Base-by-base conservation (phyloP, 176 grass and related monocot species). In the Eragrostis nindensis region DNA sequence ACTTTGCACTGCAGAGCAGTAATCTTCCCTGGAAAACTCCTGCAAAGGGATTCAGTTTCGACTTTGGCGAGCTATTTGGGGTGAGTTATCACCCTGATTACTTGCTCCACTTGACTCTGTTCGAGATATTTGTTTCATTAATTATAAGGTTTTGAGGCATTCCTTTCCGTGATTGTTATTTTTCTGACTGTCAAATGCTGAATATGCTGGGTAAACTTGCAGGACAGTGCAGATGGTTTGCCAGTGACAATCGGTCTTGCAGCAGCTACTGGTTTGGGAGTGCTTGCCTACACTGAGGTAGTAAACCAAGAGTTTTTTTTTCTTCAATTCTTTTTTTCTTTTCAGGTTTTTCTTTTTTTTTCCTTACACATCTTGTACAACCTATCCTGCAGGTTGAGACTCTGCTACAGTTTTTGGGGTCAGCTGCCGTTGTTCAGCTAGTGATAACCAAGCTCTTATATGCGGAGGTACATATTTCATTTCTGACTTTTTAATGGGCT, bases 401-500 rank as follows among this genome's bases (percentile, higher is more conserved):
- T 25, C 67, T 99, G 57, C 91, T 99, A n/a, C 91, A 99, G 70
- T 82, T 99, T 80, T 77, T 99, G 63, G 97, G 97, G 6, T 99
- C 97, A 71, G 91, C 93, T 84, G 97, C 91, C 65, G 54, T 99
- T 83, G 68, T 99, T 52, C 97, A 99, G 73, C 75, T 96, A 54
- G 68, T 89, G 19, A 70, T 78, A 71, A 99, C 76, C 47, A 95
- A 90, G 30, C 46, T 99, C 57, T 68, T 99, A 57, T 91, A 91
- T 77, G 89, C 93, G 14, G 89, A 99, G 87, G 97, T 99, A 73
- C 18, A 36, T 85, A 71, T 56, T 71, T 72, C 21, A 77, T 62
- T 66, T 71, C 74, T 32, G n/a, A 61, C 21, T 88, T 80, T n/a
- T 70, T 49, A 38, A 21, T 70, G 16, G 47, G 38, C 8, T 71